phyloP scores from a whole-genome alignment of 306 rosid species.

The Morella rubra region DNA sequence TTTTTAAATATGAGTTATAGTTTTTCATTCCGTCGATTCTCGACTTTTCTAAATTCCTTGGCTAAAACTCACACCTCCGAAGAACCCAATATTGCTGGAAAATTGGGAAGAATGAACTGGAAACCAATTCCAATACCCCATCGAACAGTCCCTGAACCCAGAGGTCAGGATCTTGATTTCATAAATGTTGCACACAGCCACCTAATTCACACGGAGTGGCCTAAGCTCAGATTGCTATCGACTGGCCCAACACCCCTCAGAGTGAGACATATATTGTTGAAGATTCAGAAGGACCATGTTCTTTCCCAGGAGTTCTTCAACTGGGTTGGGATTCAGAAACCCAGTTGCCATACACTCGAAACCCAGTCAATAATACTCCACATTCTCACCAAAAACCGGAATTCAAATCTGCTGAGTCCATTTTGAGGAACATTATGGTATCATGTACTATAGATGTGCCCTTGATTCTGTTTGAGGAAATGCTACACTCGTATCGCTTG shows the following conservation, averaged over 20 bases:
- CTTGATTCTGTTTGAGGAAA: slow-evolving; percentile 51
- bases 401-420: slow-evolving; percentile 52
- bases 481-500: slow-evolving; percentile 50
- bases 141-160: slow-evolving; percentile 58
- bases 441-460: slow-evolving; percentile 41
- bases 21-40: slow-evolving; percentile 38
- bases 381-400: slow-evolving; percentile 56
- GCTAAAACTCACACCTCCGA: slow-evolving; percentile 21
- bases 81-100: slow-evolving; percentile 24
- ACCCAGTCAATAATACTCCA: slow-evolving; percentile 56
- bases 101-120: slow-evolving; percentile 22
- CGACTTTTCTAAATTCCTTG: slow-evolving; percentile 29
- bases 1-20: slow-evolving; percentile 1
- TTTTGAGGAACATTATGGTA: slow-evolving; percentile 42
- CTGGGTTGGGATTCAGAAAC: slow-evolving; percentile 58
- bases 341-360: slow-evolving; percentile 53
- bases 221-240: slow-evolving; percentile 50
- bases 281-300: slow-evolving; percentile 60
- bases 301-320: slow-evolving; percentile 69
- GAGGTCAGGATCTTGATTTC: slow-evolving; percentile 78
- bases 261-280: slow-evolving; percentile 59
- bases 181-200: slow-evolving; percentile 69
- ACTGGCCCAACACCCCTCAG: slow-evolving; percentile 54
- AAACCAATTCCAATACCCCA: slow-evolving; percentile 62
- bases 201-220: slow-evolving; percentile 76